Base-by-base conservation (phyloP, 345 rosid species). In the Salix suchowensis region DNA sequence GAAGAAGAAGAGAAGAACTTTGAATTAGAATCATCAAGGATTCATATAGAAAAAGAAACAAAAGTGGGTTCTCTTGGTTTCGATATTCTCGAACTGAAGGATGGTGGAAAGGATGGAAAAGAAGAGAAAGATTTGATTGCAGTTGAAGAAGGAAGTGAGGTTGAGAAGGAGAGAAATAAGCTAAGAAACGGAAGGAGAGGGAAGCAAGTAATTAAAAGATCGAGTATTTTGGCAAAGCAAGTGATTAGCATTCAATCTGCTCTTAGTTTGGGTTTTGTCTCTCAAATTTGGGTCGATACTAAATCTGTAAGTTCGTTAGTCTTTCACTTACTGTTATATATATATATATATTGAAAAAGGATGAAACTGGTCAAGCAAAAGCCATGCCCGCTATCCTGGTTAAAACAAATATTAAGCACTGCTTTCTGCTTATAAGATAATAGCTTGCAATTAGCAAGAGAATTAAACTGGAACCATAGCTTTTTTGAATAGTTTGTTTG, bases 221-320 rank as follows among this genome's bases (percentile, higher is more conserved):
- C 96, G 30, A 87, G 81, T 72, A 74, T 94, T 79, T 78, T 92
- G 78, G 98, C 98, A 36, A 92, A 91, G 90, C 97, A 92, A 85
- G 97, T 91, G 36, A 84, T 94, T 46, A 87, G 91, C 82, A 74
- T 92, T 36, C 86, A 87, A 7, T 89, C 98, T 64, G 98, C 98
- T 75, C 88, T 83, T 54, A 79, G 86, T 82, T 82, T 92, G 87
- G 98, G 98, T 30, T 92, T 86, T 44, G 84, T 92, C 14, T 88
- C 98, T 65, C 98, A 92, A 78, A 84, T 92, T 21, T 94, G 97
- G 97, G 97, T 92, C 76, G 91, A 94, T 73, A 82, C 91, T 54
- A 10, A 61, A 75, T 84, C 88, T 73, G 95, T 90, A 74, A 84
- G 97, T 54, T 67, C 19, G 5, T 14, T 64, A n/a, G 34, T 30